Base-by-base conservation (phyloP, 108 stramenopile genomes). In the Schizochytrium sp. region DNA sequence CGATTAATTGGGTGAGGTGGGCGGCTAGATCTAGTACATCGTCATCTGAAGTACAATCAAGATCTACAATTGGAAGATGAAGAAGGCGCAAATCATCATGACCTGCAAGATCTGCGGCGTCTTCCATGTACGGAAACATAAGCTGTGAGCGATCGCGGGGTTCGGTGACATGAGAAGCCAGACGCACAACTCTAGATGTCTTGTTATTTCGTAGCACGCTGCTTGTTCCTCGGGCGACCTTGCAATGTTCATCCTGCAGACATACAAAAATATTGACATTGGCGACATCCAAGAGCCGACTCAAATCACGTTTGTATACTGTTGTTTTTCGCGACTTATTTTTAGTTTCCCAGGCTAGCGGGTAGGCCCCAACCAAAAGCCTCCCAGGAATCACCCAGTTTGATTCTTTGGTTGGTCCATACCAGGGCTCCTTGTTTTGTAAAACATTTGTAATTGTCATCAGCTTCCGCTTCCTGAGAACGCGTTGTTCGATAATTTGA, bases 1-100 rank as follows among this genome's bases (percentile, higher is more conserved):
- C 90, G 3, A 94, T 59, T 5, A 90, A 58, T 19, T 56, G 44
- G 19, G 90, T 92, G 53, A 94, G 87, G 38, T 90, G 4, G 38
- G 13, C 15, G 10, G 92, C 91, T 4, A 94, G 90, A 44, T 49
- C 72, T 41, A 89, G 4, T 46, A 94, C 92, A 44, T 88, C 69
- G 55, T 61, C 88, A 87, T 94, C 94, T 15, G 92, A 92, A 0
- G 93, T 92, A 3, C 91, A 87, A 42, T 89, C 56, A 76, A 93
- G 93, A 88, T 94, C 94, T 38, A 90, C 92, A 72, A 94, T 94
- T 13, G 93, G 93, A 47, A 93, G 88, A 55, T 94, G 92, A 4
- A 92, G 69, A 44, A 94, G 92, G 28, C 15, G 46, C 61, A 91
- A 41, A 19, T 2, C 50, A 4, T 83, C 50, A 12, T 46, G 12